Percentiles rank a stretch among this genome's conserved stretches.
Evolutionary conservation across 75 land plant species (phyloP).

Genomic region (Ceratopteris richardii): DNA sequence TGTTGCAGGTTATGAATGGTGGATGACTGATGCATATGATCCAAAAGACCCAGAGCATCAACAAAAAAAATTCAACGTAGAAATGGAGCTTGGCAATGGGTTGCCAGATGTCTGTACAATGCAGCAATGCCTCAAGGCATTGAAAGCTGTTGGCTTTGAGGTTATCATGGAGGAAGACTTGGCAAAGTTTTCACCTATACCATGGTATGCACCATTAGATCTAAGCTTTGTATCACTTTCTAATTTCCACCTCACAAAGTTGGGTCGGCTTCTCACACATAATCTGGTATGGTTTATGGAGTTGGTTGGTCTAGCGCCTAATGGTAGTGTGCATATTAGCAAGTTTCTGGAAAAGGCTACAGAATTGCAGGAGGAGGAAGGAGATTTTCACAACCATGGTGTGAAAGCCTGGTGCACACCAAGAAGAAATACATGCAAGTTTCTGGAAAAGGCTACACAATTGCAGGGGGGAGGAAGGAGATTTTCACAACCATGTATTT

Average conservation of each 20-base stretch:
- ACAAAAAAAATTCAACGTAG: slow-evolving; percentile 57
- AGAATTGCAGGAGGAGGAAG: slow-evolving; percentile 87
- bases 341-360: slow-evolving; percentile 87
- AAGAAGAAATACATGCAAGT: no score
- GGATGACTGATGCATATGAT: slow-evolving; percentile 83
- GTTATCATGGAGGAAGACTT: slow-evolving; percentile 86
- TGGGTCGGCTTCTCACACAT: slow-evolving; percentile 85
- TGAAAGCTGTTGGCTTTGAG: slow-evolving; percentile 89
- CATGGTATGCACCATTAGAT: slow-evolving; percentile 94
- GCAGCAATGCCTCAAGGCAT: slow-evolving; percentile 62
- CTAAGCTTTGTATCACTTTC: slow-evolving; percentile 53
- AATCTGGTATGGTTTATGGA: slow-evolving; percentile 73
- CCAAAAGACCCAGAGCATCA: slow-evolving; percentile 65
- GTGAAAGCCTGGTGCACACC: slow-evolving; percentile 24
- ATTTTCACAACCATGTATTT: slow-evolving; percentile 94
- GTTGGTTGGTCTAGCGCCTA: slow-evolving; percentile 60
- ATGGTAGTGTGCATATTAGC: slow-evolving; percentile 80
- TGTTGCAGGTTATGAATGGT: slow-evolving; percentile 99
- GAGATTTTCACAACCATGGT: no score
- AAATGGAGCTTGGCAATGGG: slow-evolving; percentile 94
- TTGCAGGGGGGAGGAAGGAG: slow-evolving; percentile 88
- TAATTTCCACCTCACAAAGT: slow-evolving; percentile 68
- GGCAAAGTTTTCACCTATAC: slow-evolving; percentile 58
- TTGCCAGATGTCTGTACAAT: slow-evolving; percentile 87
- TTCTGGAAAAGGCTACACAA: no score